phyloP scores from a whole-genome alignment of 1,284 basidiomycete species.

The Termitomyces sp. region DNA sequence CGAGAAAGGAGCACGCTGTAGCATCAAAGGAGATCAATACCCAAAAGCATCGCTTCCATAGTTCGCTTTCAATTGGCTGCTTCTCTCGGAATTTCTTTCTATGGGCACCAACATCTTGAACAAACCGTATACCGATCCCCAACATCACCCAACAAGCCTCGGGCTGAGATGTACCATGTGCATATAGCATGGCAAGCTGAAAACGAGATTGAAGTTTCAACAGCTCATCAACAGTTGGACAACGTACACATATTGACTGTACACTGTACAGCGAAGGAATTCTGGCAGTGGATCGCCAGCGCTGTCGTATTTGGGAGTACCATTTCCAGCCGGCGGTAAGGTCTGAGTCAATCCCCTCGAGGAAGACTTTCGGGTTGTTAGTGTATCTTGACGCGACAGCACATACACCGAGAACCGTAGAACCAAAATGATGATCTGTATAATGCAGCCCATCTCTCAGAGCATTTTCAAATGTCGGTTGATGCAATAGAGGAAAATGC shows the following conservation, averaged over 20 bases:
- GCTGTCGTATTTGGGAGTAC: slow-evolving; percentile 45
- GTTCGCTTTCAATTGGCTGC: slow-evolving; percentile 40
- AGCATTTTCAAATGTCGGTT: slow-evolving; percentile 55
- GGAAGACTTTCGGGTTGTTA: slow-evolving; percentile 54
- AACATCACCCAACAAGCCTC: slow-evolving; percentile 26
- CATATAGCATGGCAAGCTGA: slow-evolving; percentile 20
- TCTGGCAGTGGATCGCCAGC: slow-evolving; percentile 42
- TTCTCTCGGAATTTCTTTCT: slow-evolving; percentile 32
- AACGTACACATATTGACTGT: slow-evolving; percentile 43
- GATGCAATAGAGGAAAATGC: slow-evolving; percentile 41
- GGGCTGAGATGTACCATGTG: slow-evolving; percentile 23
- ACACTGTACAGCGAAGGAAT: slow-evolving; percentile 57
- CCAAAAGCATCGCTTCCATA: slow-evolving; percentile 68
- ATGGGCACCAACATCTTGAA: slow-evolving; percentile 38
- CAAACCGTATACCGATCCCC: slow-evolving; percentile 25
- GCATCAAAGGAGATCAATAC: slow-evolving; percentile 16
- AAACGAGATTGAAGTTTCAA: slow-evolving; percentile 11
- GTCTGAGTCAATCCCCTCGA: slow-evolving; percentile 30
- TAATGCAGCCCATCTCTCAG: slow-evolving; percentile 48
- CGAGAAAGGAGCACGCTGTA: slow-evolving; percentile 15
- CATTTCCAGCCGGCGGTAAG: slow-evolving; percentile 62
- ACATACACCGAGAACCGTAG: slow-evolving; percentile 66
- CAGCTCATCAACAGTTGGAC: slow-evolving; percentile 3
- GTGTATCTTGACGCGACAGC: slow-evolving; percentile 64
- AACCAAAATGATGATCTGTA: slow-evolving; percentile 53